Percentiles rank a stretch among this genome's conserved stretches.
phyloP scores from a whole-genome alignment of 805 yeast genomes.

The Ogataea pini region DNA sequence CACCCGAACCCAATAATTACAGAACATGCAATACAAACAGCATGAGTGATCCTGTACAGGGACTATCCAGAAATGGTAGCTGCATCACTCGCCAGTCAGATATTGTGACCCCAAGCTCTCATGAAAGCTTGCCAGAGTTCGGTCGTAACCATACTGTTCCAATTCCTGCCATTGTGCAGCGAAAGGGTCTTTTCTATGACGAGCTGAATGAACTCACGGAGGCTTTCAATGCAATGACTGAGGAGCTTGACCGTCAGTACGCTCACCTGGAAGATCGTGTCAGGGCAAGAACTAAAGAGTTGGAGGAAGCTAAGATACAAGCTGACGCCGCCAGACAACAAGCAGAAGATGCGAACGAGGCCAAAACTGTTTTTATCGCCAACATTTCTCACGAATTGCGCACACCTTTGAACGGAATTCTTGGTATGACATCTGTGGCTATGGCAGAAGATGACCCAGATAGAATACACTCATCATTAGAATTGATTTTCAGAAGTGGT shows the following conservation, averaged over 20 bases:
- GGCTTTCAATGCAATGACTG: constrained; percentile 90
- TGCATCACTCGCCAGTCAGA: constrained; percentile 11
- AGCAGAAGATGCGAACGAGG: constrained; percentile 89
- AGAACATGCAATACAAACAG: neutral
- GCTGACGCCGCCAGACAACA: constrained; percentile 50
- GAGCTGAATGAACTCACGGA: constrained; percentile 86
- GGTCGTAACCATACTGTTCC: constrained; percentile 11
- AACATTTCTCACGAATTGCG: constrained; percentile 92
- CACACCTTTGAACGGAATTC: constrained; percentile 93
- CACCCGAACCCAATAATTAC: neutral
- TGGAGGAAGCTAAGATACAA: constrained; percentile 82
- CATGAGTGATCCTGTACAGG: constrained; percentile 1
- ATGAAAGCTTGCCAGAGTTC: constrained; percentile 12
- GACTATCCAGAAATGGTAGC: constrained; percentile 13
- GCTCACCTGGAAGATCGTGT: constrained; percentile 86
- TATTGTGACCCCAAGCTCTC: constrained; percentile 13
- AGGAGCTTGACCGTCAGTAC: constrained; percentile 82
- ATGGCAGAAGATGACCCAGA: constrained; percentile 77
- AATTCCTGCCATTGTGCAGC: constrained; percentile 28
- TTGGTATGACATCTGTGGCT: constrained; percentile 94
- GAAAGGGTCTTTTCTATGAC: constrained; percentile 59
- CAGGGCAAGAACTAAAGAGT: constrained; percentile 77
- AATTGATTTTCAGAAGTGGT: constrained; percentile 86
- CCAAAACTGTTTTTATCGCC: constrained; percentile 91
- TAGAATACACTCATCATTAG: constrained; percentile 72